These are phyloP conservation scores for Cinnamomum chago DNA, from an alignment of 164 flowering plant genomes.

Conservation along the genomic window DNA sequence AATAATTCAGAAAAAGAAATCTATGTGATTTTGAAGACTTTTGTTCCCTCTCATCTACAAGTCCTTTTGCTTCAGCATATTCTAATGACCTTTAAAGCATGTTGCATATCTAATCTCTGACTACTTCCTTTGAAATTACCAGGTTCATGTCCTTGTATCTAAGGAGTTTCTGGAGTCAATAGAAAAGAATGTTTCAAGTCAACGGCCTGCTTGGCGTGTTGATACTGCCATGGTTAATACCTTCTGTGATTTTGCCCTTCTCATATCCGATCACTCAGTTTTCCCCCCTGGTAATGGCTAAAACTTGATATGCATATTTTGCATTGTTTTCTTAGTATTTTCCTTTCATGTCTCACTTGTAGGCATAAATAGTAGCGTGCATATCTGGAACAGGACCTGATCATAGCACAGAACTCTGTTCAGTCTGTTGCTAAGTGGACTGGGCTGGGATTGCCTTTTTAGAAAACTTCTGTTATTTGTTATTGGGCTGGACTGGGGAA, in stretches of 20 bases:
- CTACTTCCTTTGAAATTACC: slow-evolving; percentile 20
- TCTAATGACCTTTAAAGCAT: background rate
- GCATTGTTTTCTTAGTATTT: background rate
- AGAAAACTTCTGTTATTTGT: no score
- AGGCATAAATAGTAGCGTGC: background rate
- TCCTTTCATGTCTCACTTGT: background rate
- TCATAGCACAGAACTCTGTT: no score
- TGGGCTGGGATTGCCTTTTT: no score
- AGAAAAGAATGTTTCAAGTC: slow-evolving; percentile 42
- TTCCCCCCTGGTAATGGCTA: slow-evolving; percentile 54
- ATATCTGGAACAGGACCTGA: background rate
- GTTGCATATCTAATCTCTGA: slow-evolving; percentile 7
- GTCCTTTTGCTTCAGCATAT: background rate
- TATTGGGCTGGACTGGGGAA: no score
- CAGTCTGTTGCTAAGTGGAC: no score
- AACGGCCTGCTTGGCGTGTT: slow-evolving; percentile 81
- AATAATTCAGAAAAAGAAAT: no score
- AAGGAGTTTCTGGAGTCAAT: slow-evolving; percentile 67
- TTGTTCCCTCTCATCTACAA: background rate
- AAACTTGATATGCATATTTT: background rate
- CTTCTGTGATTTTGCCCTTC: slow-evolving; percentile 54
- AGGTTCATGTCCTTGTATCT: slow-evolving; percentile 57
- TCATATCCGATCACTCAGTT: slow-evolving; percentile 81
- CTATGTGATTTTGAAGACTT: no score
- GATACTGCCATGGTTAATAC: slow-evolving; percentile 60